Evolutionary conservation across 495 filamentous ascomycete genomes (phyloP).

Genomic region (Hypoxylon trugodes): DNA sequence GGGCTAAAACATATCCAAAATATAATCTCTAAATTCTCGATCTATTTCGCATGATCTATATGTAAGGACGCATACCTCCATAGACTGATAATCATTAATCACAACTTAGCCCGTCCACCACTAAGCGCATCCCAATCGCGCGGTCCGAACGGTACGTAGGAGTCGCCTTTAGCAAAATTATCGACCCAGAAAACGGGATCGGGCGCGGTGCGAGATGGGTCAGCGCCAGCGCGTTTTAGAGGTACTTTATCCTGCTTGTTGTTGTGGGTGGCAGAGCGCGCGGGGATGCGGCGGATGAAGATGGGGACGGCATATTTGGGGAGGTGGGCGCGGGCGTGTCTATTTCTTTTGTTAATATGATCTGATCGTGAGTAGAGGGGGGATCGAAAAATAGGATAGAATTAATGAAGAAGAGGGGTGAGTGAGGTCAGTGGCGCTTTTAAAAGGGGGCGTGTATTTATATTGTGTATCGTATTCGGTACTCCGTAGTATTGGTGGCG

Average conservation of each 20-base stretch:
- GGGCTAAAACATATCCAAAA: not conserved
- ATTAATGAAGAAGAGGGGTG: too few relatives aligned
- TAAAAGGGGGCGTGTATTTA: not conserved
- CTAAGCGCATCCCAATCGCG: slow-evolving; percentile 66
- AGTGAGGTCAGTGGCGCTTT: not conserved
- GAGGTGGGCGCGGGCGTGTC: slow-evolving; percentile 63
- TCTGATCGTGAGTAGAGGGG: not conserved
- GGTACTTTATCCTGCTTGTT: slow-evolving; percentile 86
- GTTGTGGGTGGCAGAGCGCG: slow-evolving; percentile 74
- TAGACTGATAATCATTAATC: slow-evolving; percentile 26
- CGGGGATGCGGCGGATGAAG: slow-evolving; percentile 71
- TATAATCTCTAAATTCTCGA: too few relatives aligned
- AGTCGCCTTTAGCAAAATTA: slow-evolving; percentile 54
- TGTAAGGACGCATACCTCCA: too few relatives aligned
- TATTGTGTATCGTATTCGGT: not conserved
- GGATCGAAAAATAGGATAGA: too few relatives aligned
- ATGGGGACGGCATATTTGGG: slow-evolving; percentile 81
- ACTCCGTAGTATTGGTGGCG: slow-evolving; percentile 2
- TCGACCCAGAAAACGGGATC: slow-evolving; percentile 66
- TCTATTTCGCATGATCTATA: too few relatives aligned
- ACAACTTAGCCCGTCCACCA: slow-evolving; percentile 60
- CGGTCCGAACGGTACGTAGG: slow-evolving; percentile 65
- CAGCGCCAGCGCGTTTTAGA: slow-evolving; percentile 74
- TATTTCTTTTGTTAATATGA: slow-evolving; percentile 25
- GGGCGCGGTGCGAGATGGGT: slow-evolving; percentile 65